Conservation (phyloP, 768 basidiomycete species). For the Tremella mesenterica region DNA sequence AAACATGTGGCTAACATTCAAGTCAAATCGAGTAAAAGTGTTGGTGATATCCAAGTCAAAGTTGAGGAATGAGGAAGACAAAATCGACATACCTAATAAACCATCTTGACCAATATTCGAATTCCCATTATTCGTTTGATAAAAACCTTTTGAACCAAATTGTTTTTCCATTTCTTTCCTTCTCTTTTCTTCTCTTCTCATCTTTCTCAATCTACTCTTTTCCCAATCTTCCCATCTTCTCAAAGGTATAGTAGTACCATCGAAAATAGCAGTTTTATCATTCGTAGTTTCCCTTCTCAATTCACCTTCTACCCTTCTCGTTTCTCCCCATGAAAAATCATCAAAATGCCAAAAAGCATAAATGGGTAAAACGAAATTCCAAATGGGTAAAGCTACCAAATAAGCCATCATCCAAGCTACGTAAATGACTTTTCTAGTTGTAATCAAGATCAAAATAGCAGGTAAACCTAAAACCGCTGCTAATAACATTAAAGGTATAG, state of each 20-base stretch:
- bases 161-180: constrained; percentile 68
- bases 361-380: constrained; percentile 88
- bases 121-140: too few species aligned
- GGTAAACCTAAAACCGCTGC: constrained; percentile 87
- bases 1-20: too few species aligned
- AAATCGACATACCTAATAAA: too few species aligned
- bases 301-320: constrained; percentile 93
- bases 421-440: constrained; percentile 89
- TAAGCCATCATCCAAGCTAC: constrained; percentile 98
- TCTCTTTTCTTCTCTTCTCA: constrained; percentile 62
- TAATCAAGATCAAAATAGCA: constrained; percentile 81
- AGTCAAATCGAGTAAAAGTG: too few species aligned
- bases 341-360: constrained; percentile 99
- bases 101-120: too few species aligned
- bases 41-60: too few species aligned
- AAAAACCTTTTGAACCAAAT: constrained; percentile 38
- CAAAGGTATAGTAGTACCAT: constrained; percentile 65
- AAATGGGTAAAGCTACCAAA: constrained; percentile 80
- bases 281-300: constrained; percentile 64
- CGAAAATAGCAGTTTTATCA: constrained; percentile 51
- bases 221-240: constrained; percentile 99
- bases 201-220: constrained; percentile 79
- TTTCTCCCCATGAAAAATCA: constrained; percentile 99
- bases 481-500: constrained; percentile 85
- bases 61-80: too few species aligned